Evolutionary conservation across 495 filamentous ascomycete species (phyloP).

Genomic region (Symbiotaphrina buchneri): DNA sequence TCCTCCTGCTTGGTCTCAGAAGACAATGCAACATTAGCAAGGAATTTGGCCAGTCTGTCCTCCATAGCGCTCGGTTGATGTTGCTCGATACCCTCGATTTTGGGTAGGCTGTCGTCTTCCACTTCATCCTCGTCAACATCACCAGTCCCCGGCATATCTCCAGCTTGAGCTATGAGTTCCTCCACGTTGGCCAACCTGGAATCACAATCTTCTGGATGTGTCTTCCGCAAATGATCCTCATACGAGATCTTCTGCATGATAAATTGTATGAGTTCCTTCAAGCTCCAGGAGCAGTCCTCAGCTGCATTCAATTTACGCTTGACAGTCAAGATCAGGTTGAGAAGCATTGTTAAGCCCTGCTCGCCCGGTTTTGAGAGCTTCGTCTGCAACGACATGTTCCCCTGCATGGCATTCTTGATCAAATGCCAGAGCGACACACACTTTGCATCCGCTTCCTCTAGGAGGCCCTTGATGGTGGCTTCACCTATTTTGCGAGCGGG

Average conservation of each 20-base stretch:
- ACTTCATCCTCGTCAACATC: slow-evolving; percentile 16
- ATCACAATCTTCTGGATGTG: slow-evolving; percentile 57
- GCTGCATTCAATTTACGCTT: slow-evolving; percentile 32
- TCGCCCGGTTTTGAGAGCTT: slow-evolving; percentile 46
- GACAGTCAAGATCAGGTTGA: slow-evolving; percentile 36
- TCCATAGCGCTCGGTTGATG: slow-evolving; percentile 28
- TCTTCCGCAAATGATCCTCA: slow-evolving; percentile 42
- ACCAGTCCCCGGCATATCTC: slow-evolving; percentile 29
- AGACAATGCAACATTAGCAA: slow-evolving; percentile 76
- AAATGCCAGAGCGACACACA: slow-evolving; percentile 51
- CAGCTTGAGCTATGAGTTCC: slow-evolving; percentile 60
- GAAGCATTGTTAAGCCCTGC: slow-evolving; percentile 35
- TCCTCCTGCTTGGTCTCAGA: slow-evolving; percentile 43
- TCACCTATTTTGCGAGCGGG: slow-evolving; percentile 71
- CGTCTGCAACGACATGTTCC: slow-evolving; percentile 37
- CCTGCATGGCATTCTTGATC: slow-evolving; percentile 46
- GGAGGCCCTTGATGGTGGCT: slow-evolving; percentile 42
- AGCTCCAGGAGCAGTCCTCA: slow-evolving; percentile 19
- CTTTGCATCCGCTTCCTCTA: slow-evolving; percentile 50
- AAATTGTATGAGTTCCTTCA: slow-evolving; percentile 50
- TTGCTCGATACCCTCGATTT: slow-evolving; percentile 56
- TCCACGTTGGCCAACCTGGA: slow-evolving; percentile 78
- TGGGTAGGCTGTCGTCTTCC: slow-evolving; percentile 51
- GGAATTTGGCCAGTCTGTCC: slow-evolving; percentile 53
- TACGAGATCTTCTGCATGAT: slow-evolving; percentile 54